Base-by-base conservation (phyloP, 371 early-diverging fungal genomes). In the Rhizopus delemar region DNA sequence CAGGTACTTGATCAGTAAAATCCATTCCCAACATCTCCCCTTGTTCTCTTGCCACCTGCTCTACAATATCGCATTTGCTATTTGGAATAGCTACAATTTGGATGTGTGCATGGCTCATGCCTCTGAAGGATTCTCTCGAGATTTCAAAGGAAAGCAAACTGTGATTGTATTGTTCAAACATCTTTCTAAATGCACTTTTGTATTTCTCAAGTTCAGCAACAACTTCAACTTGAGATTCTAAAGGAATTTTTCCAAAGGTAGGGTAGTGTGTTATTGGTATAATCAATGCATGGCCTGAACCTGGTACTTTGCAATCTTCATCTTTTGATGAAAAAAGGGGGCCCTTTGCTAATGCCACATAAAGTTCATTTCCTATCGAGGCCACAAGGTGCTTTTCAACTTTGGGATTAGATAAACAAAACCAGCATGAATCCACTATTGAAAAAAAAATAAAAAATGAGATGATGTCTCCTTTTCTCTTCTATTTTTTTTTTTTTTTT, bases 381-480 rank as follows among this genome's bases (percentile, higher is more conserved):
- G 87, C 83, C 59, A 94, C 85, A 57, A 94, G 69, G 63, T 93
- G 93, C 70, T 88, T 89, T 56, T 88, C 90, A 5, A 90, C 68
- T 41, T 87, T 84, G 0, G 91, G 91, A 57, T 90, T 91, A 6
- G 90, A 78, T 38, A 93, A 73, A 65, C 95, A 94, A 73, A 94
- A 94, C 95, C 95, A 94, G 67, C 95, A 94, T 2, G 85, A 74
- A 34, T 70, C 65, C 52, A 73, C 72, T 76, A 62, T 8, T 5
- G 28, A 33, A 31, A 15, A 22, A 36, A 48, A 11, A 28, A 8
- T 41, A 36, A 53, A 15, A 28, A 52, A 7, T 48, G 29, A 29
- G 41, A 2, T 12, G 57, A 28, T 45, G 9, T 11, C 12, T 28
- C 13, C 28, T 39, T 11, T 31, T 3, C 8, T 38, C 54, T 46